These are phyloP conservation scores for Polygonum maritimum DNA, from an alignment of 148 eudicot species.

Conservation along the genomic window DNA sequence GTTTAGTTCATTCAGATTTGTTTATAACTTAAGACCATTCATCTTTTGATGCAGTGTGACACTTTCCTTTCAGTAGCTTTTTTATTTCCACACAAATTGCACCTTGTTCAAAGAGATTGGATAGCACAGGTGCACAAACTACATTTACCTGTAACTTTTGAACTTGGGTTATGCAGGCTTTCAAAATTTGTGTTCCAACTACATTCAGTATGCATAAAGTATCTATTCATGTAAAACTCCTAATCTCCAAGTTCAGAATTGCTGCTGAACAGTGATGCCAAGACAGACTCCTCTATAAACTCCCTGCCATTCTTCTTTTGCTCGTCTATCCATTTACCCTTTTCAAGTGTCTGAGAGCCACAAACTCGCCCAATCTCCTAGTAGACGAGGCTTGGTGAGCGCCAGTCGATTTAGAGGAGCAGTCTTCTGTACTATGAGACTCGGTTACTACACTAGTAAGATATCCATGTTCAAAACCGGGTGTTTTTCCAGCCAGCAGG, in stretches of 20 bases:
- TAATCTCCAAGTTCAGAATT: neutral
- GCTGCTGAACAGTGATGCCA: too few relatives aligned
- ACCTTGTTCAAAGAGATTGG: neutral
- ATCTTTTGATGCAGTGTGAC: neutral
- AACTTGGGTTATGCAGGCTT: neutral
- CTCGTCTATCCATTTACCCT: constrained; percentile 71
- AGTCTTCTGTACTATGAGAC: constrained; percentile 25
- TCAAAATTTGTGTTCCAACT: neutral
- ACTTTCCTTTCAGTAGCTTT: neutral
- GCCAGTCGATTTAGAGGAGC: constrained; percentile 18
- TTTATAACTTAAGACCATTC: constrained; percentile 1
- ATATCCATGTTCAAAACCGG: constrained; percentile 34
- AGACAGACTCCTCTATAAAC: constrained; percentile 44
- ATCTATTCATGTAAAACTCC: neutral
- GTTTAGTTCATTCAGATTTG: constrained; percentile 8
- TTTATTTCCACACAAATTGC: neutral
- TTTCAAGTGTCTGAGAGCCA: constrained; percentile 55
- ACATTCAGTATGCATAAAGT: neutral
- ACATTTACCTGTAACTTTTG: neutral
- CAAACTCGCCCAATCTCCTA: constrained; percentile 71
- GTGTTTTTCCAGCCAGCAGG: constrained; percentile 85
- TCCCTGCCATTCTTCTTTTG: constrained; percentile 30
- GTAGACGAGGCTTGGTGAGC: constrained; percentile 36
- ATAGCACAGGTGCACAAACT: neutral
- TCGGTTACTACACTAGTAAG: constrained; percentile 23